Conservation (phyloP, 306 rosid species). For the Quercus rubra region DNA sequence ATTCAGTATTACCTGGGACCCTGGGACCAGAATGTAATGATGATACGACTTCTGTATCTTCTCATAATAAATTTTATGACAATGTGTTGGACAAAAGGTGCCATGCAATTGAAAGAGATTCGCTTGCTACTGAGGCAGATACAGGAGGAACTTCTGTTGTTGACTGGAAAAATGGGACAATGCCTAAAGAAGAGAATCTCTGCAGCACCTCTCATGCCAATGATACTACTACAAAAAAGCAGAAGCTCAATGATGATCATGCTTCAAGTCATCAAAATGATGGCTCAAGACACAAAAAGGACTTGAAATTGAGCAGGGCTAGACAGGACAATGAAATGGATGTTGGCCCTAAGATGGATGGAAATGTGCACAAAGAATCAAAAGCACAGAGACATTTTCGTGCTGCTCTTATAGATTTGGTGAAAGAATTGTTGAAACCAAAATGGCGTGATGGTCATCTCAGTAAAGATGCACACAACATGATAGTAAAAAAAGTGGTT, state of each 20-base stretch:
- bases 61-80: constrained; percentile 54
- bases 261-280: constrained; percentile 44
- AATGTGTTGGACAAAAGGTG: constrained; percentile 39
- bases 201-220: constrained; percentile 21
- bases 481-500: constrained; percentile 74
- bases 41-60: constrained; percentile 74
- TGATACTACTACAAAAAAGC: constrained; percentile 29
- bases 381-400: constrained; percentile 56
- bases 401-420: constrained; percentile 70
- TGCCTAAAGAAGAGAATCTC: constrained; percentile 34
- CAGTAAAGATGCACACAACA: constrained; percentile 74
- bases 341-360: constrained; percentile 40
- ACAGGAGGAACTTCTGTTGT: constrained; percentile 43
- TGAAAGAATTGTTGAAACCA: constrained; percentile 86
- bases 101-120: constrained; percentile 43
- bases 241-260: constrained; percentile 19
- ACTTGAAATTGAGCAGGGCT: constrained; percentile 41
- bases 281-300: constrained; percentile 39
- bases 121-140: constrained; percentile 48
- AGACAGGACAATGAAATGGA: constrained; percentile 42
- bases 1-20: constrained; percentile 44
- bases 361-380: constrained; percentile 47
- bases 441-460: constrained; percentile 83
- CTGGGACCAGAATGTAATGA: constrained; percentile 47
- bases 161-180: constrained; percentile 43